These are phyloP conservation scores for Xerocomus brunneocitrinus DNA, from an alignment of 768 basidiomycete species.

Conservation along the genomic window DNA sequence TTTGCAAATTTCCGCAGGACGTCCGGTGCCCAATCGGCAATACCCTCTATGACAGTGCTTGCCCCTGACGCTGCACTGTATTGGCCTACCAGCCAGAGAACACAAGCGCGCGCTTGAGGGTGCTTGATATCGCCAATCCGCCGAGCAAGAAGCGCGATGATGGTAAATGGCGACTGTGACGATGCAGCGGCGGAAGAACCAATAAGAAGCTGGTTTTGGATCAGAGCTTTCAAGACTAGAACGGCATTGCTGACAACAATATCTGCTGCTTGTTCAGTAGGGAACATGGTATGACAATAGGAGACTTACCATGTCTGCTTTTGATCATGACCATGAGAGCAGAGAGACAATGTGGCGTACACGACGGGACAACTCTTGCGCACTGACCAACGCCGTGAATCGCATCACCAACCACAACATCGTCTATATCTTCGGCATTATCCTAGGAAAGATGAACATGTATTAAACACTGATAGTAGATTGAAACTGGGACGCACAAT, in stretches of 20 bases:
- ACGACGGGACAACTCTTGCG: constrained; percentile 63
- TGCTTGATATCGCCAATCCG: constrained; percentile 78
- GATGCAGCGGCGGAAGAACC: constrained; percentile 26
- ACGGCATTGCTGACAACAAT: constrained; percentile 75
- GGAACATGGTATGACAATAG: neutral
- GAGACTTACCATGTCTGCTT: constrained; percentile 59
- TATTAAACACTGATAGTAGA: neutral
- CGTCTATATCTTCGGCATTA: constrained; percentile 75
- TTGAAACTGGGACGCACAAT: constrained; percentile 49
- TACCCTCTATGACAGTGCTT: constrained; percentile 43
- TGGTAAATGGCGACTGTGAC: constrained; percentile 45
- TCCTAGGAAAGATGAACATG: constrained; percentile 43
- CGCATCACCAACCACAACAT: constrained; percentile 64
- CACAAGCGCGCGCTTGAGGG: constrained; percentile 76
- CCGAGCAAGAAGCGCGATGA: constrained; percentile 76
- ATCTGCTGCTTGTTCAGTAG: constrained; percentile 44
- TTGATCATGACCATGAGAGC: constrained; percentile 78
- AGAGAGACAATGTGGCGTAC: constrained; percentile 65
- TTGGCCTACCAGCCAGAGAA: constrained; percentile 92
- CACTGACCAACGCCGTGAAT: constrained; percentile 77
- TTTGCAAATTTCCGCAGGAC: constrained; percentile 77
- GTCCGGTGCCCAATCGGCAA: constrained; percentile 84
- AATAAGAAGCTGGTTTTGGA: constrained; percentile 59
- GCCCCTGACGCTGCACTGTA: constrained; percentile 50
- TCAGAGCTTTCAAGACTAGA: constrained; percentile 77